Base-by-base conservation (phyloP, 164 flowering plant genomes). In the Chimonanthus salicifolius region DNA sequence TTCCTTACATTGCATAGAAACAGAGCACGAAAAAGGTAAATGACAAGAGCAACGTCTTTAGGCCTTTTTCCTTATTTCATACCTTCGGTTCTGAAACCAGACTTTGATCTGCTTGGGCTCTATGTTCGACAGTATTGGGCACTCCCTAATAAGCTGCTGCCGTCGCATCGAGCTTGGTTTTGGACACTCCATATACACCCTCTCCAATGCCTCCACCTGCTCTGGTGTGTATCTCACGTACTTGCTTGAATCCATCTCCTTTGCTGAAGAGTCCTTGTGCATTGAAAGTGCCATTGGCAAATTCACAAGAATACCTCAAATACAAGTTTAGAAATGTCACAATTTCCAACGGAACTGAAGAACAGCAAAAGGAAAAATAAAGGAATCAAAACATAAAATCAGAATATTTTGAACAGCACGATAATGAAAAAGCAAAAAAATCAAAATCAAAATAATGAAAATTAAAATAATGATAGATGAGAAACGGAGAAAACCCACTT, bases 41-140 rank as follows among this genome's bases (percentile, higher is more conserved):
- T 33, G 33, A 33, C 33, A 20, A 20, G 33, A 33, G 2, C 33
- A 33, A 33, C 33, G 33, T 33, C 33, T 33, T 33, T 33, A 33
- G 33, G 33, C 33, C 33, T 33, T 1, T 33, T 33, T 33, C 60
- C 49, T 46, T 50, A 13, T 20, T 2, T 43, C 68, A 65, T 79
- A 91, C 98, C 98, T 89, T 71, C 98, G 81, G 70, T 92, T 92
- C 72, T 92, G 98, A 75, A 91, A 92, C 98, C 98, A 92, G 75
- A 91, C 96, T 84, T 92, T 92, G 90, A 92, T 89, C 85, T 92
- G 98, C 67, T 91, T 92, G 2, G 96, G 93, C 74, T 92, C 98
- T 64, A 92, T 88, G 74, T 92, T 88, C 7, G 92, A 84, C 75
- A 92, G 89, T 74, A 92, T 86, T 11, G 94, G 93, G 74, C 92